Conservation (phyloP, 2,329 filamentous ascomycete species). For the Aspergillus sclerotialis region DNA sequence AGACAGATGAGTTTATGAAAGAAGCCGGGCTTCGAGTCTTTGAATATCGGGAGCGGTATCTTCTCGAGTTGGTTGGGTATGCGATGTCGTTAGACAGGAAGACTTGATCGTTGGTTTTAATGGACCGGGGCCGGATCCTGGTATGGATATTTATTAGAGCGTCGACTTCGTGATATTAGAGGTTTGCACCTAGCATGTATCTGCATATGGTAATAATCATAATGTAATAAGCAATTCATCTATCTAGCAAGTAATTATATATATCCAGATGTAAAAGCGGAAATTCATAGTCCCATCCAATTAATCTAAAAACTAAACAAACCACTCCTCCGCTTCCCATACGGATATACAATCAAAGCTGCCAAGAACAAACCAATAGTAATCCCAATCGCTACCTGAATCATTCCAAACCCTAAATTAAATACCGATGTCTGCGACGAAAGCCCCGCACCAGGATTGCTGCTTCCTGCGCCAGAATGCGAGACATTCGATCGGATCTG, state of each 20-base stretch:
- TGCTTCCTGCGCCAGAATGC: slow-evolving; percentile 11
- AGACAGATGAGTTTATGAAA: slow-evolving; percentile 10
- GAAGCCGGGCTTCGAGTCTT: slow-evolving; percentile 10
- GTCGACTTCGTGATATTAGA: too few species aligned
- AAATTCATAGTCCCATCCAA: too few species aligned
- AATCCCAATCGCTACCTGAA: slow-evolving; percentile 42
- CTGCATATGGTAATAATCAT: too few species aligned
- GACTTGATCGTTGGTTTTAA: slow-evolving; percentile 4
- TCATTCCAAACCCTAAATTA: slow-evolving; percentile 41
- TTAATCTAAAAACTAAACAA: slow-evolving; percentile 37
- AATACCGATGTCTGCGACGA: slow-evolving; percentile 30
- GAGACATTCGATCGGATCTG: slow-evolving; percentile 38
- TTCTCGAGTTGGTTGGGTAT: slow-evolving; percentile 15
- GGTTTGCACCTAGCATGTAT: background rate
- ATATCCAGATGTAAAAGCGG: background rate
- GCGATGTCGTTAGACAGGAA: slow-evolving; percentile 15
- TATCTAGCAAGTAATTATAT: background rate
- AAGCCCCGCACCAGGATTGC: slow-evolving; percentile 26
- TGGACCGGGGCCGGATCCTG: too few species aligned
- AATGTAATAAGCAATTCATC: background rate
- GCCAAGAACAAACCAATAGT: slow-evolving; percentile 42
- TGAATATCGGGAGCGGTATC: slow-evolving; percentile 15
- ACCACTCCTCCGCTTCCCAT: slow-evolving; percentile 40
- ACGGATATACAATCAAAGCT: slow-evolving; percentile 40
- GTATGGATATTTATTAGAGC: too few species aligned